A percentile compares a stretch with the other conserved stretches of the same genome.
Conservation (phyloP, 805 yeast species). For the Geotrichum ghanense region DNA sequence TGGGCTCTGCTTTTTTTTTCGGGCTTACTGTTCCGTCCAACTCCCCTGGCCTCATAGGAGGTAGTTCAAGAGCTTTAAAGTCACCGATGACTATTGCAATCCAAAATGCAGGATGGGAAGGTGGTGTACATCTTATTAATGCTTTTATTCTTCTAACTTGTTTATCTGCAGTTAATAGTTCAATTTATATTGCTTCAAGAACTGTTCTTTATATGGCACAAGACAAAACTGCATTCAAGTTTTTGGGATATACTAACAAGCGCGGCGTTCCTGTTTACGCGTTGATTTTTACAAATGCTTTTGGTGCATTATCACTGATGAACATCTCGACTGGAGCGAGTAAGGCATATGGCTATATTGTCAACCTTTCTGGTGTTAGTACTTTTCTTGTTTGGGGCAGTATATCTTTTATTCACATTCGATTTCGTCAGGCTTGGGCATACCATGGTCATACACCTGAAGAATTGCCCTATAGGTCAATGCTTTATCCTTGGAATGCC, state of each 20-base stretch:
- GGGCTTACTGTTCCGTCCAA: slow-evolving; percentile 53
- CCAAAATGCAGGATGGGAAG: slow-evolving; percentile 40
- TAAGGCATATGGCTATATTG: slow-evolving; percentile 47
- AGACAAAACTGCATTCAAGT: slow-evolving; percentile 47
- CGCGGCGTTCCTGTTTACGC: slow-evolving; percentile 59
- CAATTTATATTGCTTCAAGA: slow-evolving; percentile 59
- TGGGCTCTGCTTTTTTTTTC: slow-evolving; percentile 46
- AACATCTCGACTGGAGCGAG: slow-evolving; percentile 48
- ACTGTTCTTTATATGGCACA: slow-evolving; percentile 53
- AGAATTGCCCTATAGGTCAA: slow-evolving; percentile 43
- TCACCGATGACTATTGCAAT: slow-evolving; percentile 41
- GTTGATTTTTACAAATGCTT: slow-evolving; percentile 39
- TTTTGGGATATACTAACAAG: slow-evolving; percentile 39
- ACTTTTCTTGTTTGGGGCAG: slow-evolving; percentile 60
- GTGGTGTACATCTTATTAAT: slow-evolving; percentile 43
- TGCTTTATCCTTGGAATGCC: slow-evolving; percentile 42
- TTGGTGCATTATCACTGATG: slow-evolving; percentile 48
- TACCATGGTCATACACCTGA: slow-evolving; percentile 30
- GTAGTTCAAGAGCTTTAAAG: slow-evolving; percentile 35
- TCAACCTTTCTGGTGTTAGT: slow-evolving; percentile 54
- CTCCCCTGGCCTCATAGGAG: slow-evolving; percentile 32
- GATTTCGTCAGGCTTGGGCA: slow-evolving; percentile 42
- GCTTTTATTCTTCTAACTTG: slow-evolving; percentile 54
- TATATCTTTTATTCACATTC: slow-evolving; percentile 42
- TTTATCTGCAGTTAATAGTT: slow-evolving; percentile 57